Evolutionary conservation across 1,284 basidiomycete species (phyloP).

Genomic region (Boletus sp.): DNA sequence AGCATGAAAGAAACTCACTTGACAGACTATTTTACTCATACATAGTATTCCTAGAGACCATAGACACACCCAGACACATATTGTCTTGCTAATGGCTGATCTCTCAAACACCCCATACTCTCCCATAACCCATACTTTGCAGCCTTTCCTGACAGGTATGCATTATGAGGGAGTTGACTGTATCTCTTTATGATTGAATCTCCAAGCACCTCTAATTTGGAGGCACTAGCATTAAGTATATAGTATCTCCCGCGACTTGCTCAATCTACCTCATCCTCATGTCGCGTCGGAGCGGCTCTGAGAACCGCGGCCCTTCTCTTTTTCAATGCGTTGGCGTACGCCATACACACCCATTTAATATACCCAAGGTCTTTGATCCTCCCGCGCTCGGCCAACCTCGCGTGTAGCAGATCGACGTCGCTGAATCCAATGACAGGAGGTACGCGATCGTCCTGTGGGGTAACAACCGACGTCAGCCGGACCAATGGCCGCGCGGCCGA

Average conservation of each 20-base stretch:
- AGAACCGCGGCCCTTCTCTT: constrained; percentile 49
- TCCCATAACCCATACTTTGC: too few species aligned
- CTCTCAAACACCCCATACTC: too few species aligned
- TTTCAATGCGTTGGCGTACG: constrained; percentile 63
- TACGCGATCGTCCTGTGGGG: constrained; percentile 62
- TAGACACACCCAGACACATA: too few species aligned
- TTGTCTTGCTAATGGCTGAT: too few species aligned
- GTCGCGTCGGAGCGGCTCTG: constrained; percentile 24
- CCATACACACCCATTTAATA: constrained; percentile 61
- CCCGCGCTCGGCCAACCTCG: constrained; percentile 49
- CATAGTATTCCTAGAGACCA: too few species aligned
- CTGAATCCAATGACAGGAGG: constrained; percentile 63
- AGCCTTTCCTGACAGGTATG: too few species aligned
- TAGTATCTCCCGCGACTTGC: background rate
- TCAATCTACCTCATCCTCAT: constrained; percentile 13
- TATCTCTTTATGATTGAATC: too few species aligned
- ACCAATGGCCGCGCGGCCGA: constrained; percentile 55
- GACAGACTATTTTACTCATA: too few species aligned
- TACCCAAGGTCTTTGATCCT: constrained; percentile 49
- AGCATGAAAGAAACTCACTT: too few species aligned
- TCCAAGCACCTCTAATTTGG: too few species aligned
- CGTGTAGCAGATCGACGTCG: constrained; percentile 65
- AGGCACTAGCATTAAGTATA: background rate
- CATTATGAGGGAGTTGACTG: too few species aligned
- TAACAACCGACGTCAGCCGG: constrained; percentile 48